Evolutionary conservation across 2,329 filamentous ascomycete genomes (phyloP).

Genomic region (Lecanosticta acicola): DNA sequence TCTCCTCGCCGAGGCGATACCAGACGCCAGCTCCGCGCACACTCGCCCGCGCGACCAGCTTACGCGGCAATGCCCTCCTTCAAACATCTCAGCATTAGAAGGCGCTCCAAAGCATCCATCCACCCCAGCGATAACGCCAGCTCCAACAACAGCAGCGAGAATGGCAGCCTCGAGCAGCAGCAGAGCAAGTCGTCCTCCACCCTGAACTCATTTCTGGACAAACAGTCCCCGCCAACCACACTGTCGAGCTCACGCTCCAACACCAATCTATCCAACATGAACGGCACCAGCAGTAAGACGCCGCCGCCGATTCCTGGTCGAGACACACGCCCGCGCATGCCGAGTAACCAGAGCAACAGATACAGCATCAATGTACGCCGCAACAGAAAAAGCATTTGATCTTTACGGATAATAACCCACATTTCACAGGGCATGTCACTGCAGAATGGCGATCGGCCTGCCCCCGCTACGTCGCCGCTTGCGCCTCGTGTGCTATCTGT

Average conservation of each 20-base stretch:
- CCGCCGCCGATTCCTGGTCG: conserved; percentile 33
- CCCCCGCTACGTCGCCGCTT: conserved; percentile 60
- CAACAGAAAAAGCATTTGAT: not conserved
- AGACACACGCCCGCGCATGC: conserved; percentile 25
- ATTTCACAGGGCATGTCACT: conserved; percentile 15
- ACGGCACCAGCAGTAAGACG: conserved; percentile 41
- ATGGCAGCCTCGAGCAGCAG: conserved; percentile 38
- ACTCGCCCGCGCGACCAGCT: not conserved
- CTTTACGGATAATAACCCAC: not conserved
- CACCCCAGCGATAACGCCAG: conserved; percentile 4
- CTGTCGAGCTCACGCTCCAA: conserved; percentile 54
- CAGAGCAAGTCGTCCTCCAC: conserved; percentile 57
- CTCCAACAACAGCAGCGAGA: conserved; percentile 38
- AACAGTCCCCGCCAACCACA: conserved; percentile 64
- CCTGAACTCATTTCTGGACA: conserved; percentile 54
- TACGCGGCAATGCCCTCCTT: conserved; percentile 19
- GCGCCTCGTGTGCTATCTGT: conserved; percentile 76
- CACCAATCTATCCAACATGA: conserved; percentile 55
- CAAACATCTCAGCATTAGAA: conserved; percentile 19
- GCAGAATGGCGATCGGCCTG: conserved; percentile 23
- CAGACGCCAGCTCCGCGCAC: not conserved
- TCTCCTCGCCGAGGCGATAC: not conserved
- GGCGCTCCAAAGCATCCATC: conserved; percentile 16
- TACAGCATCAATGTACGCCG: conserved; percentile 49
- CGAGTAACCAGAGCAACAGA: conserved; percentile 44